Percentiles rank a stretch among this genome's conserved stretches.
Evolutionary conservation across 23 red algal genomes (phyloP).

Genomic region (Gracilaria domingensis): DNA sequence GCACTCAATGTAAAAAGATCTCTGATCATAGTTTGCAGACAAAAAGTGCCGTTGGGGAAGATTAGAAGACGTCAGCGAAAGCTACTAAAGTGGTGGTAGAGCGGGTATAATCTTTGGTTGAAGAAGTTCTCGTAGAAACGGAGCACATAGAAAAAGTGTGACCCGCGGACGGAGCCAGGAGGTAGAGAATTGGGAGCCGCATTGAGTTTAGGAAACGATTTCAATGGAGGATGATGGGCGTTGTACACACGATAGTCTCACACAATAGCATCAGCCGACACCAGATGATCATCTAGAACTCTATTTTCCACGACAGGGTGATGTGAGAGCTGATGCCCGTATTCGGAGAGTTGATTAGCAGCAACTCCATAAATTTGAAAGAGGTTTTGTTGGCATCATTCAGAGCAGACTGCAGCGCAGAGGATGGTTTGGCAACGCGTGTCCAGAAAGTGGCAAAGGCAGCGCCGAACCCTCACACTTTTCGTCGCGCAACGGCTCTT

Average conservation of each 20-base stretch:
- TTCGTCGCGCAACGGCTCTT: constrained; percentile 10
- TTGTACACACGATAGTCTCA: no score
- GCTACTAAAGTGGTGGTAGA: constrained; percentile 78
- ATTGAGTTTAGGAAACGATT: neutral
- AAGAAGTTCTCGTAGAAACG: constrained; percentile 25
- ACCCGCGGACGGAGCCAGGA: neutral
- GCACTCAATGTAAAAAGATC: constrained; percentile 94
- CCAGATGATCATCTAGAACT: neutral
- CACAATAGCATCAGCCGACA: neutral
- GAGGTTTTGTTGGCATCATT: no score
- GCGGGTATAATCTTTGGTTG: constrained; percentile 67
- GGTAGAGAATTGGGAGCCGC: neutral
- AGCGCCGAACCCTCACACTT: neutral
- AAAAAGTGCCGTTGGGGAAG: constrained; percentile 91
- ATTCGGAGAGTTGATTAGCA: neutral
- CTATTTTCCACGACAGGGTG: neutral
- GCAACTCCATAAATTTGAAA: constrained; percentile 31
- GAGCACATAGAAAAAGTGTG: constrained; percentile 56
- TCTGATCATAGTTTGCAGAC: constrained; percentile 50
- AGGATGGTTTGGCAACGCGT: neutral
- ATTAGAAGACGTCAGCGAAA: constrained; percentile 94
- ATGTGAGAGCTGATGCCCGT: no score
- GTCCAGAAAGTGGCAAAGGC: constrained; percentile 7
- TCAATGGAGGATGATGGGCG: neutral
- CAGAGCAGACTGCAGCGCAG: neutral